Evolutionary conservation across 108 stramenopile species (phyloP).

Genomic region (Schizochytrium sp.): DNA sequence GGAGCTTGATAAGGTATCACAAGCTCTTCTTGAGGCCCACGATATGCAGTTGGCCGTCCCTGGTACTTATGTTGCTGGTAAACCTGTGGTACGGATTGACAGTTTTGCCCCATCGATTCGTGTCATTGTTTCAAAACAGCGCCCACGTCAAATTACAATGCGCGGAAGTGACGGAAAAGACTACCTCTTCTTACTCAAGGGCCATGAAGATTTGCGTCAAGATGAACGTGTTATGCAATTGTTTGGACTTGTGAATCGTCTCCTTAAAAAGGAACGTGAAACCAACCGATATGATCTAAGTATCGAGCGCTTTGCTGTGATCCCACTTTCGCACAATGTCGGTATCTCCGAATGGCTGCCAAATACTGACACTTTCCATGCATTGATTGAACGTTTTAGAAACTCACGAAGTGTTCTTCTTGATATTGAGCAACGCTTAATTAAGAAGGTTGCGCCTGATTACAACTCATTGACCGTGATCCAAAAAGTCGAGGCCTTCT

Average conservation of each 20-base stretch:
- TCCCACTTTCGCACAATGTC: constrained; percentile 93
- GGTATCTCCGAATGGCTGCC: constrained; percentile 99
- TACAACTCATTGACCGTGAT: constrained; percentile 93
- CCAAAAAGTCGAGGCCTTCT: constrained; percentile 98
- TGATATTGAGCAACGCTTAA: constrained; percentile 94
- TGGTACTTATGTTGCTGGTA: constrained; percentile 85
- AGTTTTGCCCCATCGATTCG: constrained; percentile 84
- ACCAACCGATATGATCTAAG: constrained; percentile 92
- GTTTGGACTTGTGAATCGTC: constrained; percentile 97
- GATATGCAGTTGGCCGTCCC: constrained; percentile 94
- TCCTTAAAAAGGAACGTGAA: constrained; percentile 90
- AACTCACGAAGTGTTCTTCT: constrained; percentile 86
- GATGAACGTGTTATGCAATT: constrained; percentile 99
- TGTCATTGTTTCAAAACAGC: constrained; percentile 97
- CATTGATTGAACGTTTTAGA: constrained; percentile 92
- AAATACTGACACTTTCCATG: constrained; percentile 96
- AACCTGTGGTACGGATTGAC: constrained; percentile 86
- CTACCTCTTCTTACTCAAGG: constrained; percentile 98
- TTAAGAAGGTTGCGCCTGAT: constrained; percentile 87
- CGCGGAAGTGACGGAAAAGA: constrained; percentile 94
- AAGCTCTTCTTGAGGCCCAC: constrained; percentile 83
- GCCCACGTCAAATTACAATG: constrained; percentile 95
- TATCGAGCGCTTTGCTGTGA: constrained; percentile 94
- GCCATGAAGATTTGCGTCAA: constrained; percentile 98
- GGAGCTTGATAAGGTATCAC: constrained; percentile 89